Percentiles rank a stretch among this genome's conserved stretches.
Evolutionary conservation across 169 alveolate genomes (phyloP).

Genomic region (Amoebophrya sp.): DNA sequence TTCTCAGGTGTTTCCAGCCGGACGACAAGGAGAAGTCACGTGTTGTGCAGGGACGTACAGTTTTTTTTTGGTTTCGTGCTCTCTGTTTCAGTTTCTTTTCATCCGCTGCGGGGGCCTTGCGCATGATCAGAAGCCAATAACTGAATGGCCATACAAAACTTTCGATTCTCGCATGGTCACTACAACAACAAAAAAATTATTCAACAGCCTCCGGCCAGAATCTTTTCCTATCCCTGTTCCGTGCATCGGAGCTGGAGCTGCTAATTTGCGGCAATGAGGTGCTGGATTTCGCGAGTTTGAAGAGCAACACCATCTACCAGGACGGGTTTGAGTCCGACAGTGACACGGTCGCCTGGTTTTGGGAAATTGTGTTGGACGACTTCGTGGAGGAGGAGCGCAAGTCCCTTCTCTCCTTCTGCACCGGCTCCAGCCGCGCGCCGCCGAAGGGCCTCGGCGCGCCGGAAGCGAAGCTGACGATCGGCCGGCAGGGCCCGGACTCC

Average conservation of each 20-base stretch:
- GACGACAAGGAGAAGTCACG: neutral
- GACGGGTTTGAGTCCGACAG: neutral
- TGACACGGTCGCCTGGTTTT: neutral
- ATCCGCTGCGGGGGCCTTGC: no score
- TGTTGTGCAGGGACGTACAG: no score
- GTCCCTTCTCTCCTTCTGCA: neutral
- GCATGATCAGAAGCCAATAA: no score
- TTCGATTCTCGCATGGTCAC: no score
- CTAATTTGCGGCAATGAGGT: slow-evolving; percentile 12
- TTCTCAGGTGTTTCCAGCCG: neutral
- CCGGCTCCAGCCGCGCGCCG: neutral
- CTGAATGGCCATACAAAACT: no score
- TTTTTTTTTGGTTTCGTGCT: no score
- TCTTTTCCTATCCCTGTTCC: neutral
- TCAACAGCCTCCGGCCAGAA: no score
- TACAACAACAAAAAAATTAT: no score
- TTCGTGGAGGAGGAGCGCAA: neutral
- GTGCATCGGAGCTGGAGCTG: neutral
- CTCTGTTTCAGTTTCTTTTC: no score
- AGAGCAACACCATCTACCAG: neutral
- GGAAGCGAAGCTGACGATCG: slow-evolving; percentile 60
- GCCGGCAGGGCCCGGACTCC: slow-evolving; percentile 60
- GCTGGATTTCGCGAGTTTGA: neutral
- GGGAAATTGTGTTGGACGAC: neutral
- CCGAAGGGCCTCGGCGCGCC: slow-evolving; percentile 65